Conservation (phyloP, 2,329 filamentous ascomycete species). For the Lojkania enalia region DNA sequence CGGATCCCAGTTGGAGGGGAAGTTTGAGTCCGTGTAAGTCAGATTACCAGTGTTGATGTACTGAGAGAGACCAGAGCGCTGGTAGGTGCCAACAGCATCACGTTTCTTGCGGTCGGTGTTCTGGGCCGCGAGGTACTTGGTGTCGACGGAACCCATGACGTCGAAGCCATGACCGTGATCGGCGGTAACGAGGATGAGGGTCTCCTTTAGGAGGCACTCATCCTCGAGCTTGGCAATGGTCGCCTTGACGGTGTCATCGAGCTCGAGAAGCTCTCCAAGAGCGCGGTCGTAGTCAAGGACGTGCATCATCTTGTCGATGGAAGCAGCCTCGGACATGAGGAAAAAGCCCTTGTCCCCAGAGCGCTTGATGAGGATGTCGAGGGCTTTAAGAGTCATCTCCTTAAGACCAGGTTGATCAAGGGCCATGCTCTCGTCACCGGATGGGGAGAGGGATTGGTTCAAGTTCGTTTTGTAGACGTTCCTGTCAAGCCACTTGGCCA, state of each 20-base stretch:
- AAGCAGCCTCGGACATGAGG: slow-evolving; percentile 84
- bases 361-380: slow-evolving; percentile 71
- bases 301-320: slow-evolving; percentile 91
- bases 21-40: slow-evolving; percentile 73
- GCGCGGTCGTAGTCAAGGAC: slow-evolving; percentile 81
- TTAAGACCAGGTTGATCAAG: slow-evolving; percentile 80
- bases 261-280: slow-evolving; percentile 80
- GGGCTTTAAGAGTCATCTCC: slow-evolving; percentile 86
- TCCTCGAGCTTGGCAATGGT: slow-evolving; percentile 71
- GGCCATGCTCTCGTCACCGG: slow-evolving; percentile 65
- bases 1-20: slow-evolving; percentile 83
- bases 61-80: slow-evolving; percentile 72
- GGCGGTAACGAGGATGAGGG: slow-evolving; percentile 78
- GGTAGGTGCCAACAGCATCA: slow-evolving; percentile 72
- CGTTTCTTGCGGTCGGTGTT: slow-evolving; percentile 72
- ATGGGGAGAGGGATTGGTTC: slow-evolving; percentile 68
- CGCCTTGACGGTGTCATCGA: slow-evolving; percentile 80
- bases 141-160: slow-evolving; percentile 81
- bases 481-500: slow-evolving; percentile 85
- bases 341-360: slow-evolving; percentile 76
- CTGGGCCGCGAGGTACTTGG: slow-evolving; percentile 71
- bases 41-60: slow-evolving; percentile 67
- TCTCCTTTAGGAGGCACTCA: slow-evolving; percentile 71
- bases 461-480: slow-evolving; percentile 78
- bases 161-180: slow-evolving; percentile 91